phyloP scores from a whole-genome alignment of 495 filamentous ascomycete species.

The Eremomyces bilateralis region DNA sequence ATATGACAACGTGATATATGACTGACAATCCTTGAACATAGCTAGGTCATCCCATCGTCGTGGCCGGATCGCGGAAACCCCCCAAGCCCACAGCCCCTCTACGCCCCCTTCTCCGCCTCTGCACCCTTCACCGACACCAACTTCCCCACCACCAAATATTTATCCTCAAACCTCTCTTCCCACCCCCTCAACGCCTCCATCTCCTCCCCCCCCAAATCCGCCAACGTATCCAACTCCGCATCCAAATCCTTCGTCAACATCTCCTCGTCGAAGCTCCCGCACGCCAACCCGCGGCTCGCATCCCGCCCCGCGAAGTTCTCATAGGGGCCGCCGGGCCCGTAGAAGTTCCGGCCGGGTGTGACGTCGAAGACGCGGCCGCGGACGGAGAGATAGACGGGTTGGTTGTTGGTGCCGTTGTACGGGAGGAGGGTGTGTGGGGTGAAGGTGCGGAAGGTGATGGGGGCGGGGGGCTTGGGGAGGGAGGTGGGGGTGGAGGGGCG shows the following conservation, averaged over 20 bases:
- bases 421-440: conserved; percentile 65
- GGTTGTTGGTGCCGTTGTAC: conserved; percentile 60
- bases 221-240: conserved; percentile 62
- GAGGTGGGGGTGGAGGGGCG: conserved; percentile 26
- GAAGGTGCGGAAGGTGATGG: conserved; percentile 76
- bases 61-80: no score
- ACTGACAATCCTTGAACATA: no score
- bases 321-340: conserved; percentile 82
- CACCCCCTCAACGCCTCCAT: conserved; percentile 66
- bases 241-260: conserved; percentile 90
- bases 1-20: no score
- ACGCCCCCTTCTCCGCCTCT: conserved; percentile 22
- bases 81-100: no score
- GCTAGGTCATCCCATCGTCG: no score
- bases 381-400: conserved; percentile 67
- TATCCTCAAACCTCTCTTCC: conserved; percentile 82
- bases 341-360: conserved; percentile 65
- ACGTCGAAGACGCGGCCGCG: conserved; percentile 78
- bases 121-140: conserved; percentile 50
- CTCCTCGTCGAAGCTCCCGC: conserved; percentile 82
- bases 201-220: conserved; percentile 54
- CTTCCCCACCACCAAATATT: conserved; percentile 87
- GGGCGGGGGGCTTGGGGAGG: conserved; percentile 46
- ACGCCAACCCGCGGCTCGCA: conserved; percentile 74
- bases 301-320: conserved; percentile 90